Base-by-base conservation (phyloP, 140 eudicot genomes). In the Bidens hawaiensis region DNA sequence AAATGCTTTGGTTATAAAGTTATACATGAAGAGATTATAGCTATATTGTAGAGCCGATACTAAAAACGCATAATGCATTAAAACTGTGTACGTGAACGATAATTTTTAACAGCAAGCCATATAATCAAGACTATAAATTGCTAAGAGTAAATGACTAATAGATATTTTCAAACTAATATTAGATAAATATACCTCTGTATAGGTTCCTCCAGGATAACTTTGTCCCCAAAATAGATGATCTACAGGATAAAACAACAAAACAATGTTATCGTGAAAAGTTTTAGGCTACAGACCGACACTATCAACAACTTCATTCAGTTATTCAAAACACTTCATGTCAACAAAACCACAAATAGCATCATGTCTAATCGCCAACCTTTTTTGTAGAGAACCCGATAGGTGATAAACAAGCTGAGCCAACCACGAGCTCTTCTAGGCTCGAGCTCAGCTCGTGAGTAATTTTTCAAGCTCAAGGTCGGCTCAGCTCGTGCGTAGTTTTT, bases 191-290 rank as follows among this genome's bases (percentile, higher is more conserved):
- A 93, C 99, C 99, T 82, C 82, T 93, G 97, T 23, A 88, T 71
- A 2, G 99, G 99, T 51, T 93, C 99, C 68, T 93, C 95, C 40
- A 93, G 82, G 50, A 93, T 93, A 61, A 81, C 94, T 76, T 72
- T 85, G 84, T 93, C 99, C 42, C 99, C 99, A 58, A 93, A 93
- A 73, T 88, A 70, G 52, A 78, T 60, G 58, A 93, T 74, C 99
- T 93, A 74, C 90, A 79, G 8, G 13, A 45, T 30, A 17, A 64
- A 17, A 36, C 33, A 41, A 30, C 69, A 45, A 1, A 16, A 17
- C 15, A 36, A 41, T 23, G 19, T 17, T 65, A 24, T 36, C 11
- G 51, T 33, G 23, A 41, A 8, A 36, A 31, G 7, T n/a, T 14
- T 75, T 68, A 67, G 50, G 38, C 51, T 51, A 41, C 22, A 49